Evolutionary conservation across 768 basidiomycete genomes (phyloP), one percentile per base, ranked within the genome.

Genomic region (Baorangia bicolor): DNA sequence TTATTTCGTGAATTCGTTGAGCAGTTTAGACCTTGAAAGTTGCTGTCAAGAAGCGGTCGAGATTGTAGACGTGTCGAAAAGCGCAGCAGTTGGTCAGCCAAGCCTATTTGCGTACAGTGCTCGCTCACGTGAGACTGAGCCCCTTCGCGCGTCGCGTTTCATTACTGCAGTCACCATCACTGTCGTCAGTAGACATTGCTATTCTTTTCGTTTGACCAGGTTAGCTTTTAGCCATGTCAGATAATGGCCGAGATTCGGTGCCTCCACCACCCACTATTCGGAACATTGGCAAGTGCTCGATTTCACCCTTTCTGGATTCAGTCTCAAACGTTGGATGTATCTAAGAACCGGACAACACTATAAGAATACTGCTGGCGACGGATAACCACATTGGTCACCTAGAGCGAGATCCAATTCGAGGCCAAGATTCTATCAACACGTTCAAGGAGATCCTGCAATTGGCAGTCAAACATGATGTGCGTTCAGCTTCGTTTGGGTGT

Each of bases 371-470:
- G 68, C 84, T 98, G 8, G 95, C 95, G 7, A 97, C 95, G 0
- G 95, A 98, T 74, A 96, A 93, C 62, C 95, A 98, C 65, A 90
- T 99, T 58, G 97, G 97, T 0, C 97, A 92, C 74, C 81, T 88
- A 58, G 96, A 98, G 73, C 81, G 93, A 57, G 97, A 99, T 68
- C 95, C 97, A 2, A 79, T 98, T 40, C 83, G 97, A 30, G 94
- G 96, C 0, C 88, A 92, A 71, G 97, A 99, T 69, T 91, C 94
- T 3, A 90, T 99, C 63, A 90, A 96, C 71, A 92, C 95, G 0
- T 99, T 99, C 74, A 82, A 81, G 62, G 97, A 99, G 75, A 92
- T 99, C 47, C 75, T 99, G 20, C 86, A 97, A 67, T 75, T 98
- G 8, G 96, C 94, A 3, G 85, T 88, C 16, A 95, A 95, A 62